These are phyloP conservation scores for Pythium dissimile DNA, from an alignment of 352 stramenopile genomes.

Conservation along the genomic window DNA sequence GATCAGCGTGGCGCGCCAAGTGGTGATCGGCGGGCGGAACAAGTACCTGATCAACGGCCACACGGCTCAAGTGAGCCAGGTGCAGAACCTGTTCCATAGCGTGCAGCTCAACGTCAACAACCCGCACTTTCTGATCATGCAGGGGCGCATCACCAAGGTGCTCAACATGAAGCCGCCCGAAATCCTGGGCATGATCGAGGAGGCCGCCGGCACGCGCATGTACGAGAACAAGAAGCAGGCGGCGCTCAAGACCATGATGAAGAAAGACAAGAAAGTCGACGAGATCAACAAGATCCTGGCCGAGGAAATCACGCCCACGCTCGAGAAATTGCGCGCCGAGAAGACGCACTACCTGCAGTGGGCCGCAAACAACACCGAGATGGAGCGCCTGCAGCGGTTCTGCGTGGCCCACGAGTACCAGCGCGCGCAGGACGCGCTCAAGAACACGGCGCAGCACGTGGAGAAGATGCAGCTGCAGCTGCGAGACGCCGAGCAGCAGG, in stretches of 20 bases:
- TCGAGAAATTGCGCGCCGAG: constrained; percentile 96
- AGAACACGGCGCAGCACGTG: constrained; percentile 86
- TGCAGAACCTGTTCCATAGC: constrained; percentile 99
- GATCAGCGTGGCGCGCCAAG: constrained; percentile 98
- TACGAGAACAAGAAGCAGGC: constrained; percentile 99
- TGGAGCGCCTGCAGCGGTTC: constrained; percentile 96
- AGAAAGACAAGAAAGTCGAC: constrained; percentile 99
- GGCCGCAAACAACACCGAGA: constrained; percentile 98
- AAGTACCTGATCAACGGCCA: constrained; percentile 99
- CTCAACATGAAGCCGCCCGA: constrained; percentile 99
- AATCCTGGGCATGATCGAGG: constrained; percentile 99
- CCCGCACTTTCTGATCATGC: constrained; percentile 99
- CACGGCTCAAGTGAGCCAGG: constrained; percentile 95
- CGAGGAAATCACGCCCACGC: constrained; percentile 99
- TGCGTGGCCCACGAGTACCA: constrained; percentile 96
- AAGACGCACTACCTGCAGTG: constrained; percentile 98
- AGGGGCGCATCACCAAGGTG: constrained; percentile 98
- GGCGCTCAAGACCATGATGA: constrained; percentile 98
- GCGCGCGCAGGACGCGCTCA: constrained; percentile 84
- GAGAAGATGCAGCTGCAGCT: constrained; percentile 86
- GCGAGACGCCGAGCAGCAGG: constrained; percentile 61
- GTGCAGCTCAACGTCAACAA: constrained; percentile 99
- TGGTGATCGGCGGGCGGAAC: constrained; percentile 98
- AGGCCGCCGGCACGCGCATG: constrained; percentile 99
- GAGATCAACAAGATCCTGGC: constrained; percentile 98